Evolutionary conservation across 2,329 filamentous ascomycete genomes (phyloP), one percentile per base, ranked within the genome.

Genomic region (Ambrosiella cleistominuta): DNA sequence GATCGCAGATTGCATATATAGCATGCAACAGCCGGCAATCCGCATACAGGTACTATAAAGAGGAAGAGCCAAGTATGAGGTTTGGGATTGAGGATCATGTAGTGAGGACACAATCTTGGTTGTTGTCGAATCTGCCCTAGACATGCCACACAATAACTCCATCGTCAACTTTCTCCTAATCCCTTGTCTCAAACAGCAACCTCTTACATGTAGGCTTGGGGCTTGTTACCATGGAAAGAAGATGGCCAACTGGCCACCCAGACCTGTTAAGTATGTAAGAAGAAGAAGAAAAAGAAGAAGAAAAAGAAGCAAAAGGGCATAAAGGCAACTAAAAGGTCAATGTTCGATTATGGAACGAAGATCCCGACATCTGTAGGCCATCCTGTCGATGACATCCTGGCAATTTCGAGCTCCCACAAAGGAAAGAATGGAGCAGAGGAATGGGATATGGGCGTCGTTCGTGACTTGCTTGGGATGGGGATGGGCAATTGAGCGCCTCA

Each of bases 251-350:
- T 27, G 27, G 27, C 27, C 27, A 27, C 27, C 27, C 27, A 27
- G 27, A 27, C 27, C 4, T 3, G 27, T 27, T 27, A 27, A 27
- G 3, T 53, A 51, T 15, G 50, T 39, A 44, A 38, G 12, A 17
- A 45, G 19, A 19, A 40, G 50, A n/a, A 57, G 42, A 58, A 38
- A 19, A 54, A 47, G 54, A 40, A 45, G 9, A 6, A 53, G 50
- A 53, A 53, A 38, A 35, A 36, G 12, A n/a, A 53, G 37, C 35
- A 35, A 37, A 38, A 53, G 27, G 6, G 6, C 15, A 53, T 12
- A 52, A 52, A 52, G 11, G 13, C 6, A 52, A 42, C 19, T 36
- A 27, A 47, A 49, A 13, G 19, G 40, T 19, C 54, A 19, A 27
- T 47, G 35, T 8, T 19, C 35, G 3, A 42, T 12, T 4, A 15